Conservation (phyloP, 345 rosid species). For the Eutrema yunnanense region DNA sequence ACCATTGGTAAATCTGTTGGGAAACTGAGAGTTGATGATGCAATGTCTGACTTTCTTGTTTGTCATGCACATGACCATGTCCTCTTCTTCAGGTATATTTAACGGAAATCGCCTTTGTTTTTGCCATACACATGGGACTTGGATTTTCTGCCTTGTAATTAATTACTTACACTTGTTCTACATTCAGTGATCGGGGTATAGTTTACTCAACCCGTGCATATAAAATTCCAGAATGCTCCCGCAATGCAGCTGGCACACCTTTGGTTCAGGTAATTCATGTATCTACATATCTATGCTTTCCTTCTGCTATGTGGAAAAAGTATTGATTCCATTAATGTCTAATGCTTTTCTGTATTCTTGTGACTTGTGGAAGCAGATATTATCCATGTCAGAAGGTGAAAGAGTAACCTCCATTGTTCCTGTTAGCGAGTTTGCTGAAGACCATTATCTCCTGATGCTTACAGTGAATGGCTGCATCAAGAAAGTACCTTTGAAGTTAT, state of each 20-base stretch:
- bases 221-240: slow-evolving; percentile 88
- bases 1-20: slow-evolving; percentile 98
- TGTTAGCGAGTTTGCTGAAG: slow-evolving; percentile 73
- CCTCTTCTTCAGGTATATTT: slow-evolving; percentile 75
- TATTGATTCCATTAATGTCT: slow-evolving; percentile 5
- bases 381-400: slow-evolving; percentile 87
- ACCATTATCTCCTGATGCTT: slow-evolving; percentile 87
- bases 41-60: slow-evolving; percentile 91
- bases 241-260: slow-evolving; percentile 92
- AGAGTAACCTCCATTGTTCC: slow-evolving; percentile 95
- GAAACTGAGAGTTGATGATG: slow-evolving; percentile 75
- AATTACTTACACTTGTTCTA: not conserved
- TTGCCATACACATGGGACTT: not conserved
- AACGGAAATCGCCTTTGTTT: not conserved
- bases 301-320: not conserved
- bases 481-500: slow-evolving; percentile 75
- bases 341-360: not conserved
- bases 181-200: slow-evolving; percentile 75
- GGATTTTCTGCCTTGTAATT: not conserved
- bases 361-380: slow-evolving; percentile 46
- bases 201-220: slow-evolving; percentile 92
- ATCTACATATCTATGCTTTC: not conserved
- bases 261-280: slow-evolving; percentile 63
- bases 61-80: slow-evolving; percentile 92
- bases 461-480: slow-evolving; percentile 94